phyloP scores from a whole-genome alignment of 768 basidiomycete species.

The Xerocomus potaroensis region DNA sequence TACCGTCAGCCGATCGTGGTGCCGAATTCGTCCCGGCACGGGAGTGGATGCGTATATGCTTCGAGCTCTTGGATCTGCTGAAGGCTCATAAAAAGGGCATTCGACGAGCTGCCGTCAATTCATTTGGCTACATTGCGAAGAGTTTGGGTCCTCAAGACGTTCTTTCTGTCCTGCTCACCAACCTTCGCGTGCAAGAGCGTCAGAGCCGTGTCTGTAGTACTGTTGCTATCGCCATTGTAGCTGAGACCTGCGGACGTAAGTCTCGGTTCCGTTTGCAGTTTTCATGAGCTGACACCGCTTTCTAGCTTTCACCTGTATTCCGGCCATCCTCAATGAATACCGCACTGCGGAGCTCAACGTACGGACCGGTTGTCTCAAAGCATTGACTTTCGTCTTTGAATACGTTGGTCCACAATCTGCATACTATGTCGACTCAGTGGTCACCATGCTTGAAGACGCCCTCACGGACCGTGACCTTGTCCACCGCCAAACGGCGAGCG shows the following conservation, averaged over 20 bases:
- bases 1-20: slow-evolving; percentile 80
- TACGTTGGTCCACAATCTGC: slow-evolving; percentile 97
- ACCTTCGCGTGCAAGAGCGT: slow-evolving; percentile 96
- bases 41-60: slow-evolving; percentile 99
- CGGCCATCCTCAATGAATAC: slow-evolving; percentile 97
- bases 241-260: slow-evolving; percentile 82
- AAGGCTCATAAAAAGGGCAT: slow-evolving; percentile 99
- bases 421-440: slow-evolving; percentile 95
- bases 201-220: slow-evolving; percentile 98
- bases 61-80: slow-evolving; percentile 92
- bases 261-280: slow-evolving; percentile 1
- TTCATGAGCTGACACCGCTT: slow-evolving; percentile 9
- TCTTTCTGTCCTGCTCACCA: slow-evolving; percentile 90
- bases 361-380: slow-evolving; percentile 97
- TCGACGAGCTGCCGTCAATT: slow-evolving; percentile 97
- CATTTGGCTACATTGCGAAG: slow-evolving; percentile 99
- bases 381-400: slow-evolving; percentile 98
- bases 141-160: slow-evolving; percentile 99
- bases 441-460: slow-evolving; percentile 97
- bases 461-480: slow-evolving; percentile 97
- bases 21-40: slow-evolving; percentile 98
- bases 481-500: slow-evolving; percentile 95
- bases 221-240: slow-evolving; percentile 95
- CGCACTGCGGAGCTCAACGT: slow-evolving; percentile 98
- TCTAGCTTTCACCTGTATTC: slow-evolving; percentile 94